phyloP scores from a whole-genome alignment of 306 rosid species.

The Sesbania bispinosa region DNA sequence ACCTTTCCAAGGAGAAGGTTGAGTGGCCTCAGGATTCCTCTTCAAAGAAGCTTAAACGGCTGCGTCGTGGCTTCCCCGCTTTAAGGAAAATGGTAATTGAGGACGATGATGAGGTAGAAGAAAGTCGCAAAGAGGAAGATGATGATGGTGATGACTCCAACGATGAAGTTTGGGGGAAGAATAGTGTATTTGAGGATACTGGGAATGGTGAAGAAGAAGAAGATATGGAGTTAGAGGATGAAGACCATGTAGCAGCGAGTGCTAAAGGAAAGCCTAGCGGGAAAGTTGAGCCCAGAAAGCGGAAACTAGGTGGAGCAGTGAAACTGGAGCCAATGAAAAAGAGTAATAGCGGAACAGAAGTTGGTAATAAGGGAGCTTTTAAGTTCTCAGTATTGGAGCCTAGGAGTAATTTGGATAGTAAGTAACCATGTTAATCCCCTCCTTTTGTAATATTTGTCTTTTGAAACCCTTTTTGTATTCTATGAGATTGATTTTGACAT shows the following conservation, averaged over 20 bases:
- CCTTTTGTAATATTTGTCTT: no score
- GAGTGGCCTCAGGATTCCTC: conserved; percentile 54
- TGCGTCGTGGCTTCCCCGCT: conserved; percentile 31
- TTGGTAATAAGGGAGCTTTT: conserved; percentile 23
- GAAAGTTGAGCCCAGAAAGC: conserved; percentile 40
- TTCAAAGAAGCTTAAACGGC: conserved; percentile 38
- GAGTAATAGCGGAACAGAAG: conserved; percentile 44
- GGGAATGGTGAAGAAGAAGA: conserved; percentile 41
- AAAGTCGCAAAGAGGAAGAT: no score
- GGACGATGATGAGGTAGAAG: conserved; percentile 22
- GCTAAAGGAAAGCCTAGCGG: conserved; percentile 35
- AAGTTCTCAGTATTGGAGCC: conserved; percentile 36
- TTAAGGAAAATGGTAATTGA: conserved; percentile 32
- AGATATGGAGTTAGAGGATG: conserved; percentile 46
- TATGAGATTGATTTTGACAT: background rate
- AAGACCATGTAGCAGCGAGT: conserved; percentile 25
- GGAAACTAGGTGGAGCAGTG: conserved; percentile 39
- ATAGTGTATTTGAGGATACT: conserved; percentile 35
- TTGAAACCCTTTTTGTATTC: background rate
- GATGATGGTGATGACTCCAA: conserved; percentile 48
- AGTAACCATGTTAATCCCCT: no score
- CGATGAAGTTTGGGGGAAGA: conserved; percentile 79
- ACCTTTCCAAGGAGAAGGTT: conserved; percentile 58
- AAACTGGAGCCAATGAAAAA: conserved; percentile 49
- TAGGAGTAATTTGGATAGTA: conserved; percentile 45